These are phyloP conservation scores for Komagataella mondaviorum DNA, from an alignment of 805 yeast species.

Conservation along the genomic window DNA sequence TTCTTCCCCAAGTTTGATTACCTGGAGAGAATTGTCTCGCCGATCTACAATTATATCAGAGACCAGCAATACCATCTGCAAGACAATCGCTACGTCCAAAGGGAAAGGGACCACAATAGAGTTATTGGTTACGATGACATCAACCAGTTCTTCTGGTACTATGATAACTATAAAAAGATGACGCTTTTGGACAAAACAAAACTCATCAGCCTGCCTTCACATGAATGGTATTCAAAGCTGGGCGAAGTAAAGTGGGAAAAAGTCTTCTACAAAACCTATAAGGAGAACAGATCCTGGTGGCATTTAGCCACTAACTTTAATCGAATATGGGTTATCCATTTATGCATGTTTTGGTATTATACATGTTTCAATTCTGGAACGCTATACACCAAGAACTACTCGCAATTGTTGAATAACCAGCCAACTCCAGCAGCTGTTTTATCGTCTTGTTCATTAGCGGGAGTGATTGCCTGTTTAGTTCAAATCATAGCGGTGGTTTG, in stretches of 20 bases:
- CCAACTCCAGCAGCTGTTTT: constrained; percentile 31
- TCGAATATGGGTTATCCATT: constrained; percentile 40
- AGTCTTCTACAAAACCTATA: constrained; percentile 29
- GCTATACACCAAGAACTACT: constrained; percentile 28
- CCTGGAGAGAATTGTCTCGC: constrained; percentile 27
- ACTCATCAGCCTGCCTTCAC: constrained; percentile 16
- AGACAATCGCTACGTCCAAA: constrained; percentile 43
- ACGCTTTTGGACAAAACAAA: constrained; percentile 18
- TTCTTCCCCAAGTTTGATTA: constrained; percentile 13
- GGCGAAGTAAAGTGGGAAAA: constrained; percentile 25
- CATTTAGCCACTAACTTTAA: constrained; percentile 35
- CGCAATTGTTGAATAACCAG: constrained; percentile 24
- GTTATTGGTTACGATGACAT: constrained; percentile 46
- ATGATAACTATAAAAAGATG: constrained; percentile 20
- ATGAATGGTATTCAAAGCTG: constrained; percentile 19
- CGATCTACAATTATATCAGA: constrained; percentile 43
- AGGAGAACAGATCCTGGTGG: constrained; percentile 35
- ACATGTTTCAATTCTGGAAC: constrained; percentile 37
- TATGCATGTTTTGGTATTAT: constrained; percentile 36
- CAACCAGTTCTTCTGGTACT: constrained; percentile 38
- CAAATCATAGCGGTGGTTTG: constrained; percentile 24
- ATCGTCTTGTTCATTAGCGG: constrained; percentile 31
- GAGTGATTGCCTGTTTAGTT: constrained; percentile 27
- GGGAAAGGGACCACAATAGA: constrained; percentile 56
- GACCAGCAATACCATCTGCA: constrained; percentile 48